Evolutionary conservation across 192 early-diverging fungal genomes (phyloP), one percentile per base, ranked within the genome.

Genomic region (Podila verticillata): DNA sequence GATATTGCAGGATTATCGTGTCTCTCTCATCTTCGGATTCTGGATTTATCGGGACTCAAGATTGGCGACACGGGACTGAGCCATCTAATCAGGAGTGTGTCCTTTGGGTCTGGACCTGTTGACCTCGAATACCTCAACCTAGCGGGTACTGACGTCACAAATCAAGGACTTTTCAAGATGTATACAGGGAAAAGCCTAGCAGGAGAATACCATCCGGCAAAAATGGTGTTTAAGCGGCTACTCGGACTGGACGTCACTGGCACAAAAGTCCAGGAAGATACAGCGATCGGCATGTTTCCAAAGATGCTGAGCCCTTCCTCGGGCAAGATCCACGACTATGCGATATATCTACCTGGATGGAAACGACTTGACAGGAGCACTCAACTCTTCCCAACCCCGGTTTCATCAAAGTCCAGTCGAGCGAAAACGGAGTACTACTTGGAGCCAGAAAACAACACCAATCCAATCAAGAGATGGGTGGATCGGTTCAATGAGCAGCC

Each of bases 61-160:
- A 65, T 80, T 31, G 70, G 77, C 30, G 77, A 80, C 44, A 68
- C 61, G 10, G 77, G 77, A 2, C 36, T 80, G 56, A 60, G 77
- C 24, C 77, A 80, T 65, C 35, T 80, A 54, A 7, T 80, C 49
- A 64, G 77, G 3, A 79, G 75, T 30, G 75, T 79, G 12, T 71
- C 75, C 0, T 71, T 71, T 56, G 75, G 75, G 19, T 67, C 69
- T 0, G 75, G 75, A 13, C 68, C 75, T 5, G 47, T 57, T 4
- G 24, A 15, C 6, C 29, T 79, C 0, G 75, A 79, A 30, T 79
- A 79, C 39, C 32, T 79, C 15, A 63, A 71, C 30, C 44, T 79
- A 6, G 49, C 69, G 6, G 64, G 75, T 0, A 79, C 75, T 15
- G 17, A 67, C 19, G 65, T 79, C 4, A 66, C 68, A 5, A 59